These are phyloP conservation scores for Beauveria varroae DNA, from an alignment of 2,329 filamentous ascomycete species.

Conservation along the genomic window DNA sequence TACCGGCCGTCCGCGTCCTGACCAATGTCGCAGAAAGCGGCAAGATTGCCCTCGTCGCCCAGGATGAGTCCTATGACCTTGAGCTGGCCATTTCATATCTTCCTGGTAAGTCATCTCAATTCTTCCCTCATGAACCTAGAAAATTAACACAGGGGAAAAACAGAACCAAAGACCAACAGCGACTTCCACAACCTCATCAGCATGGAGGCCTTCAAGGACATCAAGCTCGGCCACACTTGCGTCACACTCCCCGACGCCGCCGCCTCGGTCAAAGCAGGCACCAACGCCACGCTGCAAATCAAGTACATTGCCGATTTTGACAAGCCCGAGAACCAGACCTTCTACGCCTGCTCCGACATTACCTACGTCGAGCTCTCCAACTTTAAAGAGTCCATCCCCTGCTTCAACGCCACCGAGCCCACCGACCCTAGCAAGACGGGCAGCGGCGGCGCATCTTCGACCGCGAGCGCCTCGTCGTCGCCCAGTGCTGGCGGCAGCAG, in stretches of 20 bases:
- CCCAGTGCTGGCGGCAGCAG: slow-evolving; percentile 14
- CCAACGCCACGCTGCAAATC: slow-evolving; percentile 42
- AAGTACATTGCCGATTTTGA: slow-evolving; percentile 38
- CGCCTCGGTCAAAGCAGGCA: slow-evolving; percentile 28
- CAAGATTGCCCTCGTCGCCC: slow-evolving; percentile 46
- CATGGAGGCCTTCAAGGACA: slow-evolving; percentile 26
- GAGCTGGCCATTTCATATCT: slow-evolving; percentile 46
- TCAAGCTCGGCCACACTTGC: slow-evolving; percentile 40
- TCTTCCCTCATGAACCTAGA: too few species aligned
- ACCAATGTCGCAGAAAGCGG: slow-evolving; percentile 38
- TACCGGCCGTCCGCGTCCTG: background rate
- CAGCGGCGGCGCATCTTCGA: slow-evolving; percentile 10
- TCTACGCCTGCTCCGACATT: slow-evolving; percentile 44
- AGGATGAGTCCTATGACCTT: slow-evolving; percentile 49
- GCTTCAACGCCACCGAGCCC: slow-evolving; percentile 36
- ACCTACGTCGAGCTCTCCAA: slow-evolving; percentile 29
- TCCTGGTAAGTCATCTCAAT: slow-evolving; percentile 29
- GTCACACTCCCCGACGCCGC: slow-evolving; percentile 30
- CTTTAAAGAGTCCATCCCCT: slow-evolving; percentile 28
- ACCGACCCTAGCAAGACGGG: slow-evolving; percentile 14
- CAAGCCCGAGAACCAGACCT: slow-evolving; percentile 34
- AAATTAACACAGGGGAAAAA: background rate
- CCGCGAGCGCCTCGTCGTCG: background rate
- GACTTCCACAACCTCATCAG: slow-evolving; percentile 34
- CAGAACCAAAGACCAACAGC: slow-evolving; percentile 31